These are phyloP conservation scores for Teratosphaeria pseudoeucalypti DNA, from an alignment of 2,329 filamentous ascomycete genomes.

Conservation along the genomic window DNA sequence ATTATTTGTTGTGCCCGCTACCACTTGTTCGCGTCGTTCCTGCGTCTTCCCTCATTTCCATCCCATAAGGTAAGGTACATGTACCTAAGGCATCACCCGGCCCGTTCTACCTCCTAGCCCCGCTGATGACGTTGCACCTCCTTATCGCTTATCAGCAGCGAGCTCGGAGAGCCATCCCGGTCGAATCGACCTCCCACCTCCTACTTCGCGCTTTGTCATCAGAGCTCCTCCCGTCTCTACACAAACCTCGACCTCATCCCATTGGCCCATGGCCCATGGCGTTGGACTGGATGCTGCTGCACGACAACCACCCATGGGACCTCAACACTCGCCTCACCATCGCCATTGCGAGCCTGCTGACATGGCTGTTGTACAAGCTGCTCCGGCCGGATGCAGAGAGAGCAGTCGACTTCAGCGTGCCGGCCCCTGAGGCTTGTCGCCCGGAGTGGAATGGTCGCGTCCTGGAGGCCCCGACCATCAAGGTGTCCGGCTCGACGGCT, in stretches of 20 bases:
- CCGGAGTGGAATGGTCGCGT: slow-evolving; percentile 44
- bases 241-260: not conserved
- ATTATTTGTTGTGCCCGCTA: not conserved
- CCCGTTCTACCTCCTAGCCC: not conserved
- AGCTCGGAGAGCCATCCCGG: not conserved
- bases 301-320: not conserved
- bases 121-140: not conserved
- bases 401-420: slow-evolving; percentile 24
- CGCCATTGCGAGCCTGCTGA: not conserved
- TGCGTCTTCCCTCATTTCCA: not conserved
- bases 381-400: slow-evolving; percentile 3
- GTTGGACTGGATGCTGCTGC: not conserved
- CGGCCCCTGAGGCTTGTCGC: slow-evolving; percentile 50
- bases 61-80: too few species aligned
- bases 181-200: not conserved
- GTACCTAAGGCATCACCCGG: too few species aligned
- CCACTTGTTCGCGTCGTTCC: not conserved
- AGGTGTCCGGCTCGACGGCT: slow-evolving; percentile 53
- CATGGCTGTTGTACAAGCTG: slow-evolving; percentile 4
- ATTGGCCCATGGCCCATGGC: not conserved
- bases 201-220: not conserved
- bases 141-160: not conserved
- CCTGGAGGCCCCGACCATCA: slow-evolving; percentile 52
- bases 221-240: not conserved
- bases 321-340: not conserved